A percentile compares a stretch with the other conserved stretches of the same genome.
Conservation (phyloP, 2,329 filamentous ascomycete species). For the Camptophora hylomeconis region DNA sequence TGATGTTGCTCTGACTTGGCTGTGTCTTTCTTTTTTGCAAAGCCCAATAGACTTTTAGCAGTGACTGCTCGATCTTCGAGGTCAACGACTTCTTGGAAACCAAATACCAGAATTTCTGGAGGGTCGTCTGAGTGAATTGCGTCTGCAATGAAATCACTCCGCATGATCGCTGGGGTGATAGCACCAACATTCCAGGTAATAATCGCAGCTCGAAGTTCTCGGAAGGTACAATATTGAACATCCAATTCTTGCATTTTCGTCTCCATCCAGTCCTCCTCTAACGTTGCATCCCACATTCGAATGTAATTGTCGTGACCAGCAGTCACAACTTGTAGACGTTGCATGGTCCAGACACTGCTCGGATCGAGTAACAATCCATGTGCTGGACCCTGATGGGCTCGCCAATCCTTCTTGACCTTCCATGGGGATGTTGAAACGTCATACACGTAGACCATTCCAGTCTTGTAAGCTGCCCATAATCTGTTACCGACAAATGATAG, state of each 20-base stretch:
- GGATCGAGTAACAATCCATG: constrained; percentile 64
- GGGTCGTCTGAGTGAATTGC: constrained; percentile 57
- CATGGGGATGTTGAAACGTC: constrained; percentile 73
- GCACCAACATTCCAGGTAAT: constrained; percentile 97
- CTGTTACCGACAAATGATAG: constrained; percentile 67
- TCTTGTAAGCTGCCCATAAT: constrained; percentile 91
- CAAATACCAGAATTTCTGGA: constrained; percentile 86
- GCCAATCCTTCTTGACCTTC: constrained; percentile 89
- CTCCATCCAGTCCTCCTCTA: constrained; percentile 93
- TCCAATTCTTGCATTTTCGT: constrained; percentile 74
- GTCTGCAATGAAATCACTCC: constrained; percentile 65
- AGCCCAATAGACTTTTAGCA: constrained; percentile 82
- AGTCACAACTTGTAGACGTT: constrained; percentile 72
- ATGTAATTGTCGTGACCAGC: constrained; percentile 78
- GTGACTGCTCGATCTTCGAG: constrained; percentile 95
- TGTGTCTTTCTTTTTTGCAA: constrained; percentile 69
- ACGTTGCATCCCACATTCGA: constrained; percentile 78
- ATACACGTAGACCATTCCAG: constrained; percentile 85
- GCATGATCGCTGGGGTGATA: constrained; percentile 73
- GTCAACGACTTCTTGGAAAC: constrained; percentile 97
- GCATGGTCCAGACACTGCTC: constrained; percentile 73
- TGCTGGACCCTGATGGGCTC: constrained; percentile 73
- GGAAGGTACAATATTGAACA: constrained; percentile 70
- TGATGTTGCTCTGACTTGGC: constrained; percentile 65
- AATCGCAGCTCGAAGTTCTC: constrained; percentile 65